A percentile compares a stretch with the other conserved stretches of the same genome.
Conservation (phyloP, 2,329 filamentous ascomycete genomes). For the Aspergillus oerlinghausenensis region DNA sequence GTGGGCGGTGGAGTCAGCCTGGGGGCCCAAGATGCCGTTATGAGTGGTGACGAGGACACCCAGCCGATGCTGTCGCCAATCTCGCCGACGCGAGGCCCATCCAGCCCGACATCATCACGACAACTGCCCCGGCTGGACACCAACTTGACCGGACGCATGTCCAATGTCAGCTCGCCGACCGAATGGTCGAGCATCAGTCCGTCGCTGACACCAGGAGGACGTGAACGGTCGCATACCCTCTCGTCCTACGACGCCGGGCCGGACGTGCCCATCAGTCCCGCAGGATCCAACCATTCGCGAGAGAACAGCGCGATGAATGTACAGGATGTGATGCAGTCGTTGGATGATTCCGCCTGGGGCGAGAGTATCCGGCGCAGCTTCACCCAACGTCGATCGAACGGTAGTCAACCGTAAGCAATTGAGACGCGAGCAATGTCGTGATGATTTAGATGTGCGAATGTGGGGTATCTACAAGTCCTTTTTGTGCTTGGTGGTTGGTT, state of each 20-base stretch:
- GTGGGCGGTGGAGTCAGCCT: conserved; percentile 13
- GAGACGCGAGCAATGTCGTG: conserved; percentile 11
- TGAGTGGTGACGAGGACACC: conserved; percentile 14
- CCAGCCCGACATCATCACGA: conserved; percentile 19
- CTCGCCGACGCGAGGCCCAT: conserved; percentile 25
- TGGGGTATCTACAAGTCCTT: background rate
- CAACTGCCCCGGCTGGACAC: conserved; percentile 48
- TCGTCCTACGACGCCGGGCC: conserved; percentile 28
- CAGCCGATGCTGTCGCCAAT: conserved; percentile 33
- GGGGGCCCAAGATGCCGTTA: conserved; percentile 2
- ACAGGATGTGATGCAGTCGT: conserved; percentile 73
- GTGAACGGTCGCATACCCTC: conserved; percentile 17
- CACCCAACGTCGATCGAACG: conserved; percentile 55
- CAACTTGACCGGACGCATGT: conserved; percentile 37
- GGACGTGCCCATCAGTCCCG: conserved; percentile 11
- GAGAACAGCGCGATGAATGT: conserved; percentile 68
- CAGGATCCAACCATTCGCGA: conserved; percentile 46
- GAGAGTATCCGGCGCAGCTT: conserved; percentile 87
- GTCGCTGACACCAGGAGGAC: conserved; percentile 30
- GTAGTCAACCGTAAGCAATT: conserved; percentile 12
- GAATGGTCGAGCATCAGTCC: conserved; percentile 53
- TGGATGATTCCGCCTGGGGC: conserved; percentile 88
- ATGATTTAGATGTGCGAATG: conserved; percentile 11
- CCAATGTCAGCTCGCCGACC: conserved; percentile 30
- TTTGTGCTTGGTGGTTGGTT: background rate